These are phyloP conservation scores for Euphorbia lathyris DNA, from an alignment of 345 rosid genomes.

Conservation along the genomic window DNA sequence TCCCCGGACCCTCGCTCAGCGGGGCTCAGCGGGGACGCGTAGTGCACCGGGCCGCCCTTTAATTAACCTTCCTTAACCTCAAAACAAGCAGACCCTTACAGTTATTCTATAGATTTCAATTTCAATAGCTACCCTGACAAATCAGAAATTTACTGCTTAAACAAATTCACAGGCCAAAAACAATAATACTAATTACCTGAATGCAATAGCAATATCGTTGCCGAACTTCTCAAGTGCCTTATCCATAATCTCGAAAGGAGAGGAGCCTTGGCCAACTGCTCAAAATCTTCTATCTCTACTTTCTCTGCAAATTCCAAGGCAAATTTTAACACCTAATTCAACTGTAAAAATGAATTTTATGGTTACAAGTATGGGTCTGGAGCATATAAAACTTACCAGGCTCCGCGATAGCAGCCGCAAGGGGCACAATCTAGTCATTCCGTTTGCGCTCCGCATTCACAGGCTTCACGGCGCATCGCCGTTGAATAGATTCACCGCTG, in stretches of 20 bases:
- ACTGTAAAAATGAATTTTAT: not conserved
- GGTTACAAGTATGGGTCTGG: not conserved
- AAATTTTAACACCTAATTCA: not conserved
- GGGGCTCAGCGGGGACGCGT: no score
- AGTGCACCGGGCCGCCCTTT: no score
- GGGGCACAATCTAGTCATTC: conserved; percentile 44
- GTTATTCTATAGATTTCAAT: not conserved
- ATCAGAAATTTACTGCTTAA: not conserved
- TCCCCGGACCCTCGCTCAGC: no score
- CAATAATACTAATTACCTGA: conserved; percentile 52
- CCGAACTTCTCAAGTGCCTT: conserved; percentile 84
- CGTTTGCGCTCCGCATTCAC: conserved; percentile 57
- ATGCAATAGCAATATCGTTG: conserved; percentile 81
- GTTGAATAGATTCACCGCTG: conserved; percentile 40
- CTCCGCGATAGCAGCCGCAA: conserved; percentile 52
- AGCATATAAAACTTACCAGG: conserved; percentile 45
- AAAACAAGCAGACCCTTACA: no score
- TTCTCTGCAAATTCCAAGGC: conserved; percentile 47
- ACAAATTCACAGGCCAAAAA: not conserved
- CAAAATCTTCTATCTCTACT: conserved; percentile 47
- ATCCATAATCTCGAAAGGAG: conserved; percentile 91
- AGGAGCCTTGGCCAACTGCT: conserved; percentile 63
- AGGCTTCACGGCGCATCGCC: conserved; percentile 43
- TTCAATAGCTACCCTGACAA: no score
- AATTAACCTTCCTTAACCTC: no score